Conservation (phyloP, 192 early-diverging fungal species). For the Entomortierella lignicola region DNA sequence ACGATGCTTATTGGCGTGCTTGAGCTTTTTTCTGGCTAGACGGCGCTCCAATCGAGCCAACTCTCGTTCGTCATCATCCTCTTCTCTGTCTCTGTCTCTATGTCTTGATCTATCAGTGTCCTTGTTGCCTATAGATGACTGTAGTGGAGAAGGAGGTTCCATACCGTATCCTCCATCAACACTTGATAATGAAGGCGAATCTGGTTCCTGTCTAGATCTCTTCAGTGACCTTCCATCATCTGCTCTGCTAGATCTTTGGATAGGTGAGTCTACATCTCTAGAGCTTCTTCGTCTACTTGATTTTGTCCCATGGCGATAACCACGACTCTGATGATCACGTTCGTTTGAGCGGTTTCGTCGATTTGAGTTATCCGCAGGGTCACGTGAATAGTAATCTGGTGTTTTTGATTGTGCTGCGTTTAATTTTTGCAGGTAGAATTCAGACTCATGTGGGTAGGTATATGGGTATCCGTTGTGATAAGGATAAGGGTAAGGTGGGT, state of each 20-base stretch:
- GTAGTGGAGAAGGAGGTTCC: conserved; percentile 17
- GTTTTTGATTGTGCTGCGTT: too few species aligned
- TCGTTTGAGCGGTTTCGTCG: conserved; percentile 14
- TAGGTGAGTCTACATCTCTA: conserved; percentile 12
- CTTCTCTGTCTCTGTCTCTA: conserved; percentile 12
- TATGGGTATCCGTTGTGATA: conserved; percentile 26
- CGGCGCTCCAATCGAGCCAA: conserved; percentile 38
- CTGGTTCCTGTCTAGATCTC: conserved; percentile 26
- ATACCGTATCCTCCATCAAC: conserved; percentile 5
- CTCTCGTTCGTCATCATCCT: conserved; percentile 14
- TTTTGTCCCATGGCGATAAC: conserved; percentile 8
- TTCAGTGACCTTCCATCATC: conserved; percentile 9
- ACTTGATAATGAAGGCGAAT: conserved; percentile 8
- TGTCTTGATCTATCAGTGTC: neutral
- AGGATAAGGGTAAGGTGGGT: conserved; percentile 18
- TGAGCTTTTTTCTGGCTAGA: conserved; percentile 35
- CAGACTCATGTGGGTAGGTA: neutral
- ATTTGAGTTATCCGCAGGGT: neutral
- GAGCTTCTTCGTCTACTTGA: conserved; percentile 45
- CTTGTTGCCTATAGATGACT: neutral
- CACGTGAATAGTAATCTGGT: neutral
- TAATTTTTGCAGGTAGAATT: too few species aligned
- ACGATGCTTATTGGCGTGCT: conserved; percentile 15
- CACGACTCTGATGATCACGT: conserved; percentile 15
- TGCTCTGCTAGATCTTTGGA: conserved; percentile 7